Evolutionary conservation across 768 basidiomycete species (phyloP).

Genomic region (Kwoniella dejecticola): DNA sequence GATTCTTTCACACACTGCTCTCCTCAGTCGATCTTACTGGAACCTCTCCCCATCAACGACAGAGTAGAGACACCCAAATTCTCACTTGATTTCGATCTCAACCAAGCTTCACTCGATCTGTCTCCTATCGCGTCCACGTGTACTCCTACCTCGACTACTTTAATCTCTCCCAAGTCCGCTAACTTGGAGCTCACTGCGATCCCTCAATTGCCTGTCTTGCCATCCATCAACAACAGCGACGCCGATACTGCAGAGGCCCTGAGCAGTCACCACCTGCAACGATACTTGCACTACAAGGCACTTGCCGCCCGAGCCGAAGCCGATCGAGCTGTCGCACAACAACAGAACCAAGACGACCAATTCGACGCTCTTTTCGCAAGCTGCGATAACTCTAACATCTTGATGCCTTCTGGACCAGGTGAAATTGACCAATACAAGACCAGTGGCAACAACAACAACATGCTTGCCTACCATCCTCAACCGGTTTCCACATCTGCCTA

Average conservation of each 20-base stretch:
- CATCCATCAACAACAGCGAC: not conserved
- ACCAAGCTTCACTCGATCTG: slow-evolving; percentile 4
- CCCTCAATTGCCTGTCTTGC: not conserved
- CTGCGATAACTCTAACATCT: slow-evolving; percentile 11
- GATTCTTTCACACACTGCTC: slow-evolving; percentile 14
- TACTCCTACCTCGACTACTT: slow-evolving; percentile 14
- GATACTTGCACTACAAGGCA: slow-evolving; percentile 47
- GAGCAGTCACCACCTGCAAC: slow-evolving; percentile 42
- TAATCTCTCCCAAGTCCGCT: slow-evolving; percentile 20
- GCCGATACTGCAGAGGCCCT: slow-evolving; percentile 38
- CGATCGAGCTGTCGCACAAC: slow-evolving; percentile 13
- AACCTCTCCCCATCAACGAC: slow-evolving; percentile 10
- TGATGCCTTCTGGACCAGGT: slow-evolving; percentile 24
- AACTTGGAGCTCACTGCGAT: slow-evolving; percentile 6
- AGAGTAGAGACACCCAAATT: not conserved
- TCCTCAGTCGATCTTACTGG: slow-evolving; percentile 1
- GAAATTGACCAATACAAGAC: not conserved
- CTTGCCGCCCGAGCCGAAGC: slow-evolving; percentile 46
- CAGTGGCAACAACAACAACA: slow-evolving; percentile 18
- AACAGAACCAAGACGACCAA: slow-evolving; percentile 12
- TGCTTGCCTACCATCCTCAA: slow-evolving; percentile 34
- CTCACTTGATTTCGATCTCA: slow-evolving; percentile 10
- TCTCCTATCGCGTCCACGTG: slow-evolving; percentile 14
- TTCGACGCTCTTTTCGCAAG: slow-evolving; percentile 29
- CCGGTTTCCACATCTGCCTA: slow-evolving; percentile 7